phyloP scores from a whole-genome alignment of 2,329 filamentous ascomycete species.

The Simplicillium sp. region DNA sequence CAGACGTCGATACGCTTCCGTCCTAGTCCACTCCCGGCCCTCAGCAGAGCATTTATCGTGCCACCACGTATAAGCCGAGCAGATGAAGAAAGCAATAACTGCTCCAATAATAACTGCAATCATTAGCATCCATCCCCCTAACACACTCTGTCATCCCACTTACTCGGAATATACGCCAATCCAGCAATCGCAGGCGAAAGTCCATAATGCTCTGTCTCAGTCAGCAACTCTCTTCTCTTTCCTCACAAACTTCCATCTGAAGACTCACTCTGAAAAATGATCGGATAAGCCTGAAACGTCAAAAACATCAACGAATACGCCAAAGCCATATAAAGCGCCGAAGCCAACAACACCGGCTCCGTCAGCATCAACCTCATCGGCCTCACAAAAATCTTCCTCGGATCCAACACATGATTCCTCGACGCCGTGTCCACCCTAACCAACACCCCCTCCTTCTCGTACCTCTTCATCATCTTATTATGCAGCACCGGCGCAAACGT shows the following conservation, averaged over 20 bases:
- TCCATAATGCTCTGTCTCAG: slow-evolving; percentile 21
- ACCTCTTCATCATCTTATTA: slow-evolving; percentile 33
- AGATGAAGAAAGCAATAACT: slow-evolving; percentile 12
- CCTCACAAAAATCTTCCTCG: slow-evolving; percentile 37
- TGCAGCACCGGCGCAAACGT: slow-evolving; percentile 42
- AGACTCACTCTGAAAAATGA: slow-evolving; percentile 29
- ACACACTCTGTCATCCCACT: slow-evolving; percentile 24
- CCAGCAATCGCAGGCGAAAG: slow-evolving; percentile 35
- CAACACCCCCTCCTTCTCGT: slow-evolving; percentile 36
- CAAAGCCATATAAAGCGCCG: slow-evolving; percentile 38
- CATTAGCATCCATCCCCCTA: background rate
- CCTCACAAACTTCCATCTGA: background rate
- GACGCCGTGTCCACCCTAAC: slow-evolving; percentile 14
- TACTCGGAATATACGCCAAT: slow-evolving; percentile 38
- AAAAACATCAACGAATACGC: slow-evolving; percentile 43
- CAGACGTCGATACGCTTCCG: slow-evolving; percentile 22
- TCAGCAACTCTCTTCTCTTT: background rate
- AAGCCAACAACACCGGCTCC: slow-evolving; percentile 39
- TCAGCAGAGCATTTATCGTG: slow-evolving; percentile 14
- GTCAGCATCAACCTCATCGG: slow-evolving; percentile 36
- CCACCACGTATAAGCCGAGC: slow-evolving; percentile 16
- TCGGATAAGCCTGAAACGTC: slow-evolving; percentile 41
- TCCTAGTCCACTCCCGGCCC: slow-evolving; percentile 19
- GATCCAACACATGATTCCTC: slow-evolving; percentile 21
- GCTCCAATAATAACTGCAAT: slow-evolving; percentile 15